Evolutionary conservation across 768 basidiomycete species (phyloP).

Genomic region (Cyclocybe aegerita): DNA sequence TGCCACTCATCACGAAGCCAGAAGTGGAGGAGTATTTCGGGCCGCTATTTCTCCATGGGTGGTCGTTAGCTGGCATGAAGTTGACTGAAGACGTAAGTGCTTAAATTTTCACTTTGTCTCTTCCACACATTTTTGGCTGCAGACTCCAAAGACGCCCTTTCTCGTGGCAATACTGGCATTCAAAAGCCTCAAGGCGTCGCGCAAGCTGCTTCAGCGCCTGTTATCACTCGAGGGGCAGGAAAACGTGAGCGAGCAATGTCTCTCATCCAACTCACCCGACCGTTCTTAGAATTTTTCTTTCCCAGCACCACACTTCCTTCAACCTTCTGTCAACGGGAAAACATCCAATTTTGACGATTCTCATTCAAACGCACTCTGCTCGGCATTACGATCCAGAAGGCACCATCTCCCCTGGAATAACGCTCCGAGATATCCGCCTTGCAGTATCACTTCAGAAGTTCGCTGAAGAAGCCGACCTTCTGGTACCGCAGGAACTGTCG

Average conservation of each 20-base stretch:
- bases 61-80: slow-evolving; percentile 9
- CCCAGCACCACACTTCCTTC: slow-evolving; percentile 24
- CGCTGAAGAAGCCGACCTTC: neutral
- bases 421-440: slow-evolving; percentile 49
- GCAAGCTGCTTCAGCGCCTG: slow-evolving; percentile 17
- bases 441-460: slow-evolving; percentile 41
- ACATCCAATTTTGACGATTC: slow-evolving; percentile 13
- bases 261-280: neutral
- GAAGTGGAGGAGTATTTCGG: slow-evolving; percentile 32
- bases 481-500: neutral
- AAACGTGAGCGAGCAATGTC: slow-evolving; percentile 11
- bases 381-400: slow-evolving; percentile 2
- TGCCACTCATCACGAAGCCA: slow-evolving; percentile 29
- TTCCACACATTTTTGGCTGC: neutral
- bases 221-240: slow-evolving; percentile 15
- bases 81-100: slow-evolving; percentile 7
- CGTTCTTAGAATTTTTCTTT: neutral
- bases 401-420: slow-evolving; percentile 37
- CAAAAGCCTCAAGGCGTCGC: slow-evolving; percentile 14
- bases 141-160: slow-evolving; percentile 9
- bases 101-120: no score
- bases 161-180: slow-evolving; percentile 17
- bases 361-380: slow-evolving; percentile 25
- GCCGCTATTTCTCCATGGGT: slow-evolving; percentile 34
- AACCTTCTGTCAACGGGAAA: slow-evolving; percentile 10